Percentiles rank a stretch among this genome's conserved stretches.
Evolutionary conservation across 306 rosid species (phyloP).

Genomic region (Inga leiocalycina): DNA sequence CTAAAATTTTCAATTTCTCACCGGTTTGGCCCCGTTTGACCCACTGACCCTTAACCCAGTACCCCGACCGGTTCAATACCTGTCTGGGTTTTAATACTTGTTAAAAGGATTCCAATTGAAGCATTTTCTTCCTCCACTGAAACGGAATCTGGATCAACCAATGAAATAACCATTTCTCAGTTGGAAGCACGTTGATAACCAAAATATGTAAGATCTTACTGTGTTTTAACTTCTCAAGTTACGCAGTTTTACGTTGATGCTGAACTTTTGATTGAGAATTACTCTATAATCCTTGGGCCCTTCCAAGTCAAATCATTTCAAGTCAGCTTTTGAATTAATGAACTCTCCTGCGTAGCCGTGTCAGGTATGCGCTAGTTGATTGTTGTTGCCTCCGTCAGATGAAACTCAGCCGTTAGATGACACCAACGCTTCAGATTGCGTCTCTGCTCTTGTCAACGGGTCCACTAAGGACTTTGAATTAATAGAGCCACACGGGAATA

Average conservation of each 20-base stretch:
- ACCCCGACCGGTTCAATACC: too few relatives aligned
- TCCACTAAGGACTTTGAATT: background rate
- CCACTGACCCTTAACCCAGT: too few relatives aligned
- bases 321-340: background rate
- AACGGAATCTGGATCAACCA: conserved; percentile 26
- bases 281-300: background rate
- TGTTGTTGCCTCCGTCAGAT: background rate
- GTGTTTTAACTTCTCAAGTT: too few relatives aligned
- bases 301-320: background rate
- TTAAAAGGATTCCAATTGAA: background rate
- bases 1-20: too few relatives aligned
- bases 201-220: background rate
- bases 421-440: background rate
- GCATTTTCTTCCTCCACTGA: conserved; percentile 14
- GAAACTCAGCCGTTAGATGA: background rate
- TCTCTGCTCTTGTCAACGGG: background rate
- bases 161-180: background rate
- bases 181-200: background rate
- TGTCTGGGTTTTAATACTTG: background rate
- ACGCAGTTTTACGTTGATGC: background rate
- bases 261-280: background rate
- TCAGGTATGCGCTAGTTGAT: background rate
- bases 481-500: too few relatives aligned
- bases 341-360: background rate
- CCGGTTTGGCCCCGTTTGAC: too few relatives aligned